A percentile compares a stretch with the other conserved stretches of the same genome.
These are phyloP conservation scores for Ambrosia trifida DNA, from an alignment of 129 eudicot genomes.

Conservation along the genomic window DNA sequence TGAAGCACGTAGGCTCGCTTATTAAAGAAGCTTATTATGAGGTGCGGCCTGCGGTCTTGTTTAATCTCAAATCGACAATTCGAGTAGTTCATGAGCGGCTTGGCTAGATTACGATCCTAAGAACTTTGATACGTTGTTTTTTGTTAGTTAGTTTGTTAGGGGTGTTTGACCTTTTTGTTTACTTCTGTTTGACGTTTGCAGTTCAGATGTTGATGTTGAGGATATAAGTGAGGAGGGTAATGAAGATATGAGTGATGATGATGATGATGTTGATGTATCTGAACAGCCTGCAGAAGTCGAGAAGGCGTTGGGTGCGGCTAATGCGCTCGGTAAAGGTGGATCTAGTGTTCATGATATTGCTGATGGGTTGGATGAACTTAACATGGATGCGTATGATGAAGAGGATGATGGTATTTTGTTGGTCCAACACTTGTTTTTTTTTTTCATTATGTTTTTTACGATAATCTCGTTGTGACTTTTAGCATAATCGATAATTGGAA, in stretches of 20 bases:
- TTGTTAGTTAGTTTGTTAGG: background rate
- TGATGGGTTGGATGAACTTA: slow-evolving; percentile 67
- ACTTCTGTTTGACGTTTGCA: slow-evolving; percentile 30
- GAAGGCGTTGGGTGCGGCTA: slow-evolving; percentile 80
- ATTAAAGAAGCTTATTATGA: too few species aligned
- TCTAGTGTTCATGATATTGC: slow-evolving; percentile 45
- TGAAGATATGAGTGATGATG: slow-evolving; percentile 61
- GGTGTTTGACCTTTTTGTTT: slow-evolving; percentile 5
- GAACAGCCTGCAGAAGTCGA: slow-evolving; percentile 61
- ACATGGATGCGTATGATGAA: slow-evolving; percentile 91
- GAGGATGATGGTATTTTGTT: slow-evolving; percentile 75
- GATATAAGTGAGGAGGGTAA: slow-evolving; percentile 4
- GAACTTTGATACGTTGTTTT: background rate
- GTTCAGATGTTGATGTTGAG: slow-evolving; percentile 57
- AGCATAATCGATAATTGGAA: background rate
- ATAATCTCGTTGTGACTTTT: background rate
- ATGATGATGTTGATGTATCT: slow-evolving; percentile 29
- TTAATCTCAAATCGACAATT: too few species aligned
- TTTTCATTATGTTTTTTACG: background rate
- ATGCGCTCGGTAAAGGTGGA: slow-evolving; percentile 69
- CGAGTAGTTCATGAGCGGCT: too few species aligned
- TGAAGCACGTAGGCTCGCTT: too few species aligned
- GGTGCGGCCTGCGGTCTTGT: too few species aligned
- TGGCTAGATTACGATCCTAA: background rate
- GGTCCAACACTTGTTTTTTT: background rate